Conservation (phyloP, 2,329 filamentous ascomycete genomes). For the Trichoderma breve region DNA sequence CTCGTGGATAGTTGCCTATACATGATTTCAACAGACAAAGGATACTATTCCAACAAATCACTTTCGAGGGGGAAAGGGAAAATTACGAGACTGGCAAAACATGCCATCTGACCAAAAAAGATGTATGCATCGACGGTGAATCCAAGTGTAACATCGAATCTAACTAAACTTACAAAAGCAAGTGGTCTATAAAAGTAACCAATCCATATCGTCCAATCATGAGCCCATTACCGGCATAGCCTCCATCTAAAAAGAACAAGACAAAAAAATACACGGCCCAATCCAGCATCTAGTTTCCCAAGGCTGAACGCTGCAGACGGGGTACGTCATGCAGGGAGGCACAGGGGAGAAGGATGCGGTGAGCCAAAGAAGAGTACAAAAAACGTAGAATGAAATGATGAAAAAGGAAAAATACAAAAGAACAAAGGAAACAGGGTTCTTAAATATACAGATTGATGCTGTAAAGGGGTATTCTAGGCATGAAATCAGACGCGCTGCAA, state of each 20-base stretch:
- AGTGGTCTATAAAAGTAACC: background rate
- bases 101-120: background rate
- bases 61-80: background rate
- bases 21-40: background rate
- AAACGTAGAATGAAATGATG: background rate
- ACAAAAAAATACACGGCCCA: background rate
- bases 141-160: background rate
- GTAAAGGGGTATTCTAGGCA: constrained; percentile 5
- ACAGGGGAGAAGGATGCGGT: background rate
- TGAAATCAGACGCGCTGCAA: background rate
- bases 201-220: constrained; percentile 11
- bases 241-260: background rate
- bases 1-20: background rate
- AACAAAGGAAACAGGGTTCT: background rate
- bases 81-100: background rate
- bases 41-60: background rate
- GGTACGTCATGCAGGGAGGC: background rate
- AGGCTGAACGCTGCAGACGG: background rate
- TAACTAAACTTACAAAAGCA: background rate
- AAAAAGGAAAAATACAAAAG: background rate
- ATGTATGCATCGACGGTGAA: background rate
- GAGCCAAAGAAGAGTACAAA: background rate
- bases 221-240: constrained; percentile 9
- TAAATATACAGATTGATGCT: constrained; percentile 2
- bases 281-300: background rate